Evolutionary conservation across 352 stramenopile species (phyloP).

Genomic region (Salisapilia sapeloensis): DNA sequence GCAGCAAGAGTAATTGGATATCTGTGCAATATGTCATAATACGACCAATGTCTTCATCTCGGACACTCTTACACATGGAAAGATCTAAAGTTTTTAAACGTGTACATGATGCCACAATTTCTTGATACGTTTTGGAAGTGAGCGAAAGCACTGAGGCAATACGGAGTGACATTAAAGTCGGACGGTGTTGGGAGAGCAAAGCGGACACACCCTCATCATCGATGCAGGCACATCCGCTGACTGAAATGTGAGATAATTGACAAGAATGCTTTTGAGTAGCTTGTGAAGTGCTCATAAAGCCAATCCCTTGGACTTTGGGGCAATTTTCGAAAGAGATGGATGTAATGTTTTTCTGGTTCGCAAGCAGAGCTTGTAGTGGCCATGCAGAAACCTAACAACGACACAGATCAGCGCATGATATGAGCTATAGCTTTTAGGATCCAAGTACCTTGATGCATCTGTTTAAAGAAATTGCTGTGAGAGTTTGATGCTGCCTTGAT

Average conservation of each 20-base stretch:
- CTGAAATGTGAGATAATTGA: conserved; percentile 15
- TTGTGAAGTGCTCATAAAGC: conserved; percentile 17
- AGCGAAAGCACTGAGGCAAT: conserved; percentile 41
- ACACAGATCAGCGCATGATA: too few relatives aligned
- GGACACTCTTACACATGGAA: conserved; percentile 51
- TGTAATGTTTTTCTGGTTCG: too few relatives aligned
- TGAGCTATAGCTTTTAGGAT: background rate
- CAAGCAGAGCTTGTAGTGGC: too few relatives aligned
- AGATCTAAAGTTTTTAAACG: conserved; percentile 48
- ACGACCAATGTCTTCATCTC: conserved; percentile 23
- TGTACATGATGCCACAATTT: conserved; percentile 28
- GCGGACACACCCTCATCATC: conserved; percentile 20
- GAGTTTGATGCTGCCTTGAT: conserved; percentile 13
- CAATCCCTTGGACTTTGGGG: conserved; percentile 26
- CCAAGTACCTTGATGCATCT: conserved; percentile 42
- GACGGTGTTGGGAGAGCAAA: conserved; percentile 30
- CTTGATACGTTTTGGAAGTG: conserved; percentile 30
- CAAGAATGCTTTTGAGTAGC: conserved; percentile 3
- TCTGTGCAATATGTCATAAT: conserved; percentile 23
- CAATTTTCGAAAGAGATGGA: conserved; percentile 45
- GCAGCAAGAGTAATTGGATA: conserved; percentile 27
- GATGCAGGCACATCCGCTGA: conserved; percentile 32
- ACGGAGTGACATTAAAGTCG: conserved; percentile 28
- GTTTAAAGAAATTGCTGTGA: conserved; percentile 22
- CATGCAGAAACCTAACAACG: too few relatives aligned